phyloP scores from a whole-genome alignment of 371 early-diverging fungal species.

The Batkoa obscura region DNA sequence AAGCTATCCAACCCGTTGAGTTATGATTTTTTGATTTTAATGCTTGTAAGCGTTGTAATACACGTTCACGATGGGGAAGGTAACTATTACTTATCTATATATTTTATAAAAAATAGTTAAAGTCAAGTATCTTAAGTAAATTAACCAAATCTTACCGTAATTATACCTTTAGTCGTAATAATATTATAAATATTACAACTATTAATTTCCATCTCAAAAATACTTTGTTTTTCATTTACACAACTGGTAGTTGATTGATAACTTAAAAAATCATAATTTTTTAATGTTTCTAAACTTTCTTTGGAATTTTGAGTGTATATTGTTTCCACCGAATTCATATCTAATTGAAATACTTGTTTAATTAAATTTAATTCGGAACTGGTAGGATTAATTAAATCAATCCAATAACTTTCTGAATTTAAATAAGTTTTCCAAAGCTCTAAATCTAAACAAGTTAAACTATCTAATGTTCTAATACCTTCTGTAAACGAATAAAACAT shows the following conservation, averaged over 20 bases:
- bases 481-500: no score
- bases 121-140: no score
- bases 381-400: no score
- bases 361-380: no score
- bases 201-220: neutral
- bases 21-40: neutral
- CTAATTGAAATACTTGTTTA: no score
- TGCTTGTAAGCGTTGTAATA: neutral
- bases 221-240: neutral
- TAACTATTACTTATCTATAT: neutral
- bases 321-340: neutral
- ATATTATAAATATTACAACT: neutral
- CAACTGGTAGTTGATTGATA: neutral
- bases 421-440: no score
- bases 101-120: neutral
- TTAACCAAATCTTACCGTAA: neutral
- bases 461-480: no score
- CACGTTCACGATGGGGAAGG: neutral
- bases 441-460: no score
- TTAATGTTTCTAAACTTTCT: neutral
- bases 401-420: no score
- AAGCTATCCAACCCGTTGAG: conserved; percentile 1
- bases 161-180: neutral
- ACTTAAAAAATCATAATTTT: conserved; percentile 2
- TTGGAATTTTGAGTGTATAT: neutral